Evolutionary conservation across 2,329 filamentous ascomycete species (phyloP).

Genomic region (Dactylellina leptospora): DNA sequence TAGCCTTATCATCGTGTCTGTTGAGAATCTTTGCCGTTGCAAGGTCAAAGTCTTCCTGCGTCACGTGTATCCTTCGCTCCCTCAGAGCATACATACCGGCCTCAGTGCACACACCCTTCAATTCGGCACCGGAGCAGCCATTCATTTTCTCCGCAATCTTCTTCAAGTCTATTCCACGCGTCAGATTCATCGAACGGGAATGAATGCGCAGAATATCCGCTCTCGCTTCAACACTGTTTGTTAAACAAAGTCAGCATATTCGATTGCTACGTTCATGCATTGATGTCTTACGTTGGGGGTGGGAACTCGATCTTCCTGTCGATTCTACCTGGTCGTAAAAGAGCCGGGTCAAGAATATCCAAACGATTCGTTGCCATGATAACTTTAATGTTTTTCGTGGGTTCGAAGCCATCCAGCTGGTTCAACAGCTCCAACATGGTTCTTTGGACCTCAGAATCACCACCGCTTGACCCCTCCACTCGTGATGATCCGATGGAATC

Average conservation of each 20-base stretch:
- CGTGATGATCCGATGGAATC: constrained; percentile 97
- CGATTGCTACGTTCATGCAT: background rate
- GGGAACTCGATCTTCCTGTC: constrained; percentile 99
- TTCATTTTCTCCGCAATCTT: constrained; percentile 99
- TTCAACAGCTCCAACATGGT: constrained; percentile 99
- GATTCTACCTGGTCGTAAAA: constrained; percentile 94
- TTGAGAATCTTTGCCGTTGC: constrained; percentile 99
- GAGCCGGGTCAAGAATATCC: constrained; percentile 93
- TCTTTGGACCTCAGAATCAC: constrained; percentile 96
- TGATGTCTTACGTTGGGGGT: constrained; percentile 75
- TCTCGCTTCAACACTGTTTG: constrained; percentile 78
- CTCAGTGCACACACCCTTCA: constrained; percentile 99
- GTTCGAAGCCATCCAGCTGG: constrained; percentile 97
- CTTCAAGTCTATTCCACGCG: constrained; percentile 92
- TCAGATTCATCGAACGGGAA: constrained; percentile 97
- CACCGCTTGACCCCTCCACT: constrained; percentile 92
- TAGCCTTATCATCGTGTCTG: constrained; percentile 99
- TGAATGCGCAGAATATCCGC: constrained; percentile 98
- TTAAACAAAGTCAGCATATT: constrained; percentile 13
- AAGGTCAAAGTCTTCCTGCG: constrained; percentile 98
- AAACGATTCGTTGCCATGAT: constrained; percentile 99
- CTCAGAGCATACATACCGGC: constrained; percentile 97
- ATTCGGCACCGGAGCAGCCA: constrained; percentile 93
- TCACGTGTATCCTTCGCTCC: constrained; percentile 95
- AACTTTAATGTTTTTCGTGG: constrained; percentile 99